These are phyloP conservation scores for Pythium monospermum DNA, from an alignment of 352 stramenopile genomes.

Conservation along the genomic window DNA sequence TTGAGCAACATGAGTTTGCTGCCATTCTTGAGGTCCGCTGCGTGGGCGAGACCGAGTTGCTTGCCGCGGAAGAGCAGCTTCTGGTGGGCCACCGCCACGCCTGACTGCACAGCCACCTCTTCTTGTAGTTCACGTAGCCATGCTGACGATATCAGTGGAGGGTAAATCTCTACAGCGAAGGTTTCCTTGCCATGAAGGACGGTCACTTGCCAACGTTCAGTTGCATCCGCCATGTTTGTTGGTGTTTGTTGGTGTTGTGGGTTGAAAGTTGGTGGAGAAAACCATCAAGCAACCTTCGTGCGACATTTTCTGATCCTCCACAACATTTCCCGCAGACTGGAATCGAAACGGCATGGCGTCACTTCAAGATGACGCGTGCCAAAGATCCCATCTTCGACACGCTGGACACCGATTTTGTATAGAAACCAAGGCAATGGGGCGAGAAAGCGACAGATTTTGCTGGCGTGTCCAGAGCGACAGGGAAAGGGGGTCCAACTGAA, in stretches of 20 bases:
- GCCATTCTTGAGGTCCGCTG: conserved; percentile 20
- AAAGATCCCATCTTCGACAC: not conserved
- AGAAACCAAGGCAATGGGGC: not conserved
- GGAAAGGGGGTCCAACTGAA: too few species aligned
- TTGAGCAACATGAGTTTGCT: conserved; percentile 27
- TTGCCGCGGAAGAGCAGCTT: conserved; percentile 51
- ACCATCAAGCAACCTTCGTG: not conserved
- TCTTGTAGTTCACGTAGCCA: conserved; percentile 30
- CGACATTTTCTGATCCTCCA: not conserved
- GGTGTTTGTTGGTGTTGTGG: conserved; percentile 1
- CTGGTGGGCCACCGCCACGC: conserved; percentile 39
- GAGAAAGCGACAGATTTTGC: too few species aligned
- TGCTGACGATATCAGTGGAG: conserved; percentile 17
- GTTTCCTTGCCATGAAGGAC: conserved; percentile 45
- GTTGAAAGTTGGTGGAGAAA: not conserved
- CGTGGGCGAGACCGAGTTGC: conserved; percentile 5
- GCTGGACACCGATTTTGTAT: not conserved
- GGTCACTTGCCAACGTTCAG: conserved; percentile 27
- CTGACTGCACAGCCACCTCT: conserved; percentile 26
- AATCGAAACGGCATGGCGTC: not conserved
- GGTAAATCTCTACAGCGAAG: conserved; percentile 20
- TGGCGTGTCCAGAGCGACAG: not conserved
- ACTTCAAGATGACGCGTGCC: not conserved
- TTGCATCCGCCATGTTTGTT: conserved; percentile 8
- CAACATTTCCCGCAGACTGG: not conserved